Evolutionary conservation across 2,329 filamentous ascomycete genomes (phyloP).

Genomic region (Cordyceps cateniannulata): DNA sequence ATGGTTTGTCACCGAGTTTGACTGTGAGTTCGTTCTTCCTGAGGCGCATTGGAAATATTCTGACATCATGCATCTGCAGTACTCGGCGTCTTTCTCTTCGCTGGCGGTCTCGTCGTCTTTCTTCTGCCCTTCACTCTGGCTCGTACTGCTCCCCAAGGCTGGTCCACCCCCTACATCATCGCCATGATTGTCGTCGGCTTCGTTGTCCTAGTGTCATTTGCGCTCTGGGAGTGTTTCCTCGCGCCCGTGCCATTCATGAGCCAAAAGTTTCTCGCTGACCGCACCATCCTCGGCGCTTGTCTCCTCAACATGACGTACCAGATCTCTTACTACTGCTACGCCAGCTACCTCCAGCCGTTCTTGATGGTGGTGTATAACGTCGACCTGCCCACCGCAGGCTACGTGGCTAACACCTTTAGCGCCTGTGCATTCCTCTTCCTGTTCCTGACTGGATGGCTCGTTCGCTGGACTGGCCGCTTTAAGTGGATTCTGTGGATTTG

Average conservation of each 20-base stretch:
- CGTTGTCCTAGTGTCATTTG: conserved; percentile 48
- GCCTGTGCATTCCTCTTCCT: conserved; percentile 45
- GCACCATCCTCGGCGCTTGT: conserved; percentile 48
- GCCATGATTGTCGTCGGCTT: conserved; percentile 56
- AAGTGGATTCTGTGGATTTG: conserved; percentile 33
- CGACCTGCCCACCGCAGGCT: conserved; percentile 35
- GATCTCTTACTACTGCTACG: conserved; percentile 45
- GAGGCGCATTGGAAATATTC: too few species aligned
- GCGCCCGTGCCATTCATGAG: conserved; percentile 52
- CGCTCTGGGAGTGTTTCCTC: conserved; percentile 50
- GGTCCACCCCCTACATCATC: conserved; percentile 48
- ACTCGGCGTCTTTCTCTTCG: conserved; percentile 51
- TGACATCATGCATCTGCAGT: conserved; percentile 19
- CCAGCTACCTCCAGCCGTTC: conserved; percentile 50
- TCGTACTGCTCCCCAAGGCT: conserved; percentile 33
- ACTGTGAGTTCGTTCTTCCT: neutral
- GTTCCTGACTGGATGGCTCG: conserved; percentile 39
- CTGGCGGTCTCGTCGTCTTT: conserved; percentile 52
- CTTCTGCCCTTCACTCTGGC: conserved; percentile 52
- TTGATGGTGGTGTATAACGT: conserved; percentile 45
- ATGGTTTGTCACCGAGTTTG: neutral
- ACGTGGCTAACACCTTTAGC: conserved; percentile 43
- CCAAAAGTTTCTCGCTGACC: conserved; percentile 41
- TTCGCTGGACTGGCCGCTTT: conserved; percentile 40
- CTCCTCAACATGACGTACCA: conserved; percentile 38